Evolutionary conservation across 768 basidiomycete genomes (phyloP), one percentile per base, ranked within the genome.

Genomic region (Kwoniella dejecticola): DNA sequence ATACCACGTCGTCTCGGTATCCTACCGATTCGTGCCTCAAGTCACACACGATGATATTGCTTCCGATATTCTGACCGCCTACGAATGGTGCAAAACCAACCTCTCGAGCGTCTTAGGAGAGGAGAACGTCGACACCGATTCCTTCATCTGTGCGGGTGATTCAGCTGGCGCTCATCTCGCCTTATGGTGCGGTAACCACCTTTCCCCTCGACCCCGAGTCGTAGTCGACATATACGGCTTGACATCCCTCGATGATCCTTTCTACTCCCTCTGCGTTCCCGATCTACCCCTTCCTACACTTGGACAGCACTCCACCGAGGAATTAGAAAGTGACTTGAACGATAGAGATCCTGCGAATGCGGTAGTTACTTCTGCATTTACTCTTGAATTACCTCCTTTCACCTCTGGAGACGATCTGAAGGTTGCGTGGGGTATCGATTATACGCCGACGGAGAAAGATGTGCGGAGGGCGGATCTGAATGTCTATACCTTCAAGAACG

Each of bases 11-110:
- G 45, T 63, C 15, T 63, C 62, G 2, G 41, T 60, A 1, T 52
- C 48, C 1, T 63, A 59, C 44, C 56, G 66, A n/a, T 56, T 58
- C 30, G 33, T 52, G 4, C 66, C 66, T 15, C 57, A 63, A 24
- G 62, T 46, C 29, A 15, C 29, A 13, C 23, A 56, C 45, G 26
- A 60, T 19, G 57, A 67, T 21, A 57, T 58, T 23, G 26, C 56
- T 7, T 26, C 59, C 11, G 66, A 67, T 38, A 44, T 27, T 2
- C 31, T 29, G 21, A 57, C 55, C 27, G 61, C 66, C 19, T 63
- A 52, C 24, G 40, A 24, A 19, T 67, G 66, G 66, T 55, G 41
- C 21, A 31, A 41, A 4, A 19, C 45, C 17, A 60, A 63, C 27
- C 53, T 67, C 1, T 21, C 19, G 4, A 4, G 10, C 4, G 52